A percentile compares a stretch with the other conserved stretches of the same genome.
Evolutionary conservation across 2,329 filamentous ascomycete genomes (phyloP).

Genomic region (Paracoccidioides brasiliensis): DNA sequence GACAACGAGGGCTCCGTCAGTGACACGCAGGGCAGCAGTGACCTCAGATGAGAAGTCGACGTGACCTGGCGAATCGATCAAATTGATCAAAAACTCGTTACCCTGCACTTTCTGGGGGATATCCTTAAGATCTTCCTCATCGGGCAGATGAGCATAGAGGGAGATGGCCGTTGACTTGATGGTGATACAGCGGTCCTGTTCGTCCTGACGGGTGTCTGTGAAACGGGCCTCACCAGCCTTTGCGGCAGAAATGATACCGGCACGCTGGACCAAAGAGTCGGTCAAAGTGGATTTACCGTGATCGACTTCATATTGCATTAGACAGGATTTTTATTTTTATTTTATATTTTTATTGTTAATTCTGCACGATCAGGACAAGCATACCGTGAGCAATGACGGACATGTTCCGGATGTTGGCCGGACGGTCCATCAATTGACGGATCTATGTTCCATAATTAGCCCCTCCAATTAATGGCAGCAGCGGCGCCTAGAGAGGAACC

Average conservation of each 20-base stretch:
- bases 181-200: conserved; percentile 99
- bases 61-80: conserved; percentile 99
- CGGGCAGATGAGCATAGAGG: conserved; percentile 73
- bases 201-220: conserved; percentile 92
- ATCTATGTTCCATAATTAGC: conserved; percentile 20
- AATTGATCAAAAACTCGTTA: conserved; percentile 98
- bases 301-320: conserved; percentile 50
- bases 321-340: not conserved
- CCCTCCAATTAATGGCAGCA: not conserved
- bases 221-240: conserved; percentile 94
- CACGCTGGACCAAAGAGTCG: conserved; percentile 97
- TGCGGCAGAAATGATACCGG: conserved; percentile 96
- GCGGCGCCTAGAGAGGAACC: not conserved
- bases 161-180: conserved; percentile 99
- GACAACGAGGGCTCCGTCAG: conserved; percentile 97
- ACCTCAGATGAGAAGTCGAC: conserved; percentile 99
- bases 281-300: conserved; percentile 99
- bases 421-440: conserved; percentile 37
- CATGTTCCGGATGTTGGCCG: conserved; percentile 75
- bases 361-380: conserved; percentile 14
- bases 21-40: conserved; percentile 98
- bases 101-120: conserved; percentile 78
- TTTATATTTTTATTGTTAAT: not conserved
- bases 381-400: conserved; percentile 97
- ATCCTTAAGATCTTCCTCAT: conserved; percentile 84